Evolutionary conservation across 2,329 filamentous ascomycete species (phyloP), one percentile per base, ranked within the genome.

Genomic region (Cercospora zeae-maydis): DNA sequence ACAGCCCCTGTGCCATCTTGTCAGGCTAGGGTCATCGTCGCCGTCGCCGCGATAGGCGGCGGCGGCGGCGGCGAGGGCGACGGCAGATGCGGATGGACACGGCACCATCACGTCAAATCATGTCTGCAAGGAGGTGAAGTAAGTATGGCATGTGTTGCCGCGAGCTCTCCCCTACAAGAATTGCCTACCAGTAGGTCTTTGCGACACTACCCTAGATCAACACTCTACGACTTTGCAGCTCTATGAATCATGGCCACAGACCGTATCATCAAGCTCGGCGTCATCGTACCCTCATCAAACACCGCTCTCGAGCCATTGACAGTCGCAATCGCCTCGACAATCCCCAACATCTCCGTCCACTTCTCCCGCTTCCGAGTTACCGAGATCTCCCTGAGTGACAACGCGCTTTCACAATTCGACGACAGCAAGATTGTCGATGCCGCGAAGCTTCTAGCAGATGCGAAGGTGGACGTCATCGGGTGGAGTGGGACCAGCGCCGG

Each of bases 261-360:
- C 19, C 33, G 37, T 24, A 19, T 52, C 21, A 45, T 67, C 62
- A 66, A 63, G 37, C 70, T 80, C 16, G 79, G 78, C 51, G 73
- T 81, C 45, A 73, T 80, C 16, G 75, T 78, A n/a, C 79, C 78
- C 13, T 79, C 76, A 36, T 80, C 79, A 53, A 80, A 80, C 68
- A 81, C 78, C 6, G 72, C 74, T 4, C 73, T 80, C 21, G 79
- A 81, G 66, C 79, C 78, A 9, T 72, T 80, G 14, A 80, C 78
- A 6, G 72, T 70, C 27, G 71, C 72, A 30, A 76, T 80, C 37
- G 61, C 78, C 42, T 69, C 72, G 14, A 59, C 65, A 11, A 67
- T 78, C 14, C 67, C 72, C 2, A 66, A 70, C 13, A 70, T 80
- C 19, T 76, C 74, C 2, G 77, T 76, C 8, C 79, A 80, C 70